Conservation (phyloP, 1,139 yeast genomes). For the Saccharomyces hybrid region DNA sequence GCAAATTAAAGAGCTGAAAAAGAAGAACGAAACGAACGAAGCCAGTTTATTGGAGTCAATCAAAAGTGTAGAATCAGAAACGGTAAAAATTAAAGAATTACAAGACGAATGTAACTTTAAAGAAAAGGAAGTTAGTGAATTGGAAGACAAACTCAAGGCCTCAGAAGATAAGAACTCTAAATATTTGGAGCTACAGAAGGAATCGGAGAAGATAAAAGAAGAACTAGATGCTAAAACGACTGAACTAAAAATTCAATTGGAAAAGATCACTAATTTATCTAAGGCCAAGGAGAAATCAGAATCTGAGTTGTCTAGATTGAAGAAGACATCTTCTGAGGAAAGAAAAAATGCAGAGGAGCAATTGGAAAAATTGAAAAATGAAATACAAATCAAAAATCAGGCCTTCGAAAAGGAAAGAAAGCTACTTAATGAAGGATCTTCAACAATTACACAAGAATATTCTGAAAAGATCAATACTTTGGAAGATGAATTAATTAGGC, state of each 20-base stretch:
- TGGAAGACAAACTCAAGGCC: conserved; percentile 10
- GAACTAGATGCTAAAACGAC: background rate
- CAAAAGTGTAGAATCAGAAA: background rate
- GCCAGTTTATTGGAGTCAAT: background rate
- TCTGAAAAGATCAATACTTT: conserved; percentile 38
- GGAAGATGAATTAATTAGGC: conserved; percentile 26
- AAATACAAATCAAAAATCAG: conserved; percentile 32
- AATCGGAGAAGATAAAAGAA: background rate
- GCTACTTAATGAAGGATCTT: conserved; percentile 43
- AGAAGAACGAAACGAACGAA: conserved; percentile 4
- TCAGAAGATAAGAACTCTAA: conserved; percentile 5
- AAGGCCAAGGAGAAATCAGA: background rate
- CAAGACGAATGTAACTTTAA: background rate
- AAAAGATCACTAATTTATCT: background rate
- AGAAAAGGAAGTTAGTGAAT: conserved; percentile 14
- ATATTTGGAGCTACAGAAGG: background rate
- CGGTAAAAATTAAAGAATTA: background rate
- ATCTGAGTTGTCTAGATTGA: background rate
- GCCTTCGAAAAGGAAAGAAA: conserved; percentile 47
- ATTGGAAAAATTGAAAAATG: conserved; percentile 19
- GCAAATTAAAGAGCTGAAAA: conserved; percentile 5
- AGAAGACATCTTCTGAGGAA: conserved; percentile 1
- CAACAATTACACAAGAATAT: conserved; percentile 41
- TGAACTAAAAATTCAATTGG: background rate
- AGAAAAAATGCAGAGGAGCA: conserved; percentile 10